Evolutionary conservation across 345 rosid species (phyloP), one percentile per base, ranked within the genome.

Genomic region (Hevea brasiliensis): DNA sequence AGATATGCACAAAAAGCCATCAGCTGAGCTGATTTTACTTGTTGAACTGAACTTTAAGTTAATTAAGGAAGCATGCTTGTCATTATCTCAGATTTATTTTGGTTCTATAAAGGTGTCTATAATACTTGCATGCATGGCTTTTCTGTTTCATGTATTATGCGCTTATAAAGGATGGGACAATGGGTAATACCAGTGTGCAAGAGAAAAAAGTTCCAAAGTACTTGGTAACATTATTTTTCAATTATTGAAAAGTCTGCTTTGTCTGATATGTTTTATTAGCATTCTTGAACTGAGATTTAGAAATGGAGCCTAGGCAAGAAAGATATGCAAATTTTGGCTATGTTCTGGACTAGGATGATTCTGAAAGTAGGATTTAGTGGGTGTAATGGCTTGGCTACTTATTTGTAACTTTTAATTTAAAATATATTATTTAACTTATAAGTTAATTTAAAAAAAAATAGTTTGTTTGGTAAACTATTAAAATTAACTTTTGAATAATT

Each of bases 11-110:
- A 61, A 20, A 67, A 70, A 44, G 27, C 37, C 26, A 48, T 14
- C 26, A 56, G 18, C 57, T 45, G 6, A n/a, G 66, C 48, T 74
- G 17, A 67, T 67, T 45, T 74, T 63, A 58, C 23, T 63, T 76
- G 60, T 23, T 63, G 12, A 10, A 29, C 21, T n/a, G 18, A 59
- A 47, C 41, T 11, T 55, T 13, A 23, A 8, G 0, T 71, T 59
- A 32, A 59, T 8, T 54, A 12, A 15, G 11, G 26, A 47, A 45
- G 18, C 29, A 11, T 59, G 40, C 45, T 71, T 58, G 15, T 3
- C 56, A 23, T 7, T 21, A n/a, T 48, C 15, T 24, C n/a, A 21
- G 50, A n/a, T 55, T 11, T 2, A n/a, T 21, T 50, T 54, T 9
- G 27, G 58, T 15, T 47, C 8, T 23, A 47, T 24, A 35, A 7